These are phyloP conservation scores for Asterophora parasitica DNA, from an alignment of 768 basidiomycete genomes.

Conservation along the genomic window DNA sequence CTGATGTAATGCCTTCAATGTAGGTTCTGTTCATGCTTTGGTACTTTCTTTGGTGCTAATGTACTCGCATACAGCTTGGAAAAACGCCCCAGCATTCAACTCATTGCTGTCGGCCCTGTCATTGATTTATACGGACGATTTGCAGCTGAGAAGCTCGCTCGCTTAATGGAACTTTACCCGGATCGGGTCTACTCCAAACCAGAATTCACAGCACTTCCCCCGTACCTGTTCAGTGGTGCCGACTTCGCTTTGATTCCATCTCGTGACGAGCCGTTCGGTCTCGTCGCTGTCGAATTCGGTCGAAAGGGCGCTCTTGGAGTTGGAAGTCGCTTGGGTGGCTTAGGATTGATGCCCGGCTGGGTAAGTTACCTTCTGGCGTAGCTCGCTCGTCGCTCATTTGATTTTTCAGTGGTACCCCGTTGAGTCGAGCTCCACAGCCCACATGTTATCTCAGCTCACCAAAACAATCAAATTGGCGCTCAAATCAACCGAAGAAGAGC, in stretches of 20 bases:
- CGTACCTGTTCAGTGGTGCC: conserved; percentile 90
- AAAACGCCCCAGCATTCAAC: conserved; percentile 79
- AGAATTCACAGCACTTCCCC: conserved; percentile 91
- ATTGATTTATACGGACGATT: conserved; percentile 95
- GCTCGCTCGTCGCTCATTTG: not conserved
- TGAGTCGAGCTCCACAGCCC: conserved; percentile 86
- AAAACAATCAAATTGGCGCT: conserved; percentile 95
- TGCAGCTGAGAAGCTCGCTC: conserved; percentile 88
- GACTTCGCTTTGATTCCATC: conserved; percentile 96
- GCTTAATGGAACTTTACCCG: conserved; percentile 93
- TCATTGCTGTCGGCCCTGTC: conserved; percentile 89
- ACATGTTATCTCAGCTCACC: conserved; percentile 91
- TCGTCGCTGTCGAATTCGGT: conserved; percentile 95
- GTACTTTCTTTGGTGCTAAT: conserved; percentile 1
- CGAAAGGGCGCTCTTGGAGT: conserved; percentile 95
- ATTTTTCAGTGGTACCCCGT: conserved; percentile 87
- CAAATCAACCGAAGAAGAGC: conserved; percentile 86
- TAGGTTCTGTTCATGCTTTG: conserved; percentile 33
- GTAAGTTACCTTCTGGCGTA: conserved; percentile 36
- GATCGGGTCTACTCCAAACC: conserved; percentile 95
- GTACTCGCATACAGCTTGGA: conserved; percentile 53
- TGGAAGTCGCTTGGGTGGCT: conserved; percentile 88
- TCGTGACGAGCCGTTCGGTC: conserved; percentile 93
- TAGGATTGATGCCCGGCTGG: conserved; percentile 98
- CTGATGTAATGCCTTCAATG: conserved; percentile 90